Evolutionary conservation across 306 rosid genomes (phyloP), one percentile per base, ranked within the genome.

Genomic region (Cucurbita pepo): DNA sequence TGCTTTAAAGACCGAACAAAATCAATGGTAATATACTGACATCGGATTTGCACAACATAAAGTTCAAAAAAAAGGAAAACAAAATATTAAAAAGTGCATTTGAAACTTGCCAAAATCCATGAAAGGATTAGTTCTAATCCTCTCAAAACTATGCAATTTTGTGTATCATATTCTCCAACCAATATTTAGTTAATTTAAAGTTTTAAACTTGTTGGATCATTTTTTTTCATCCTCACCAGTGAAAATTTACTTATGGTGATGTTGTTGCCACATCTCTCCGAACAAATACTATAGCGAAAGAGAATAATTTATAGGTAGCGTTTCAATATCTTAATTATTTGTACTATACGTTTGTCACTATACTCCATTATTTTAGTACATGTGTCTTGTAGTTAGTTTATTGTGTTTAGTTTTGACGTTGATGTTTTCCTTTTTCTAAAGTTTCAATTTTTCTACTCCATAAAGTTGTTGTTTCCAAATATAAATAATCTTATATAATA

Each of bases 351-450:
- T 69, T 19, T 69, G 73, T 30, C 25, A 30, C 13, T 8, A 2
- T 25, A 30, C 13, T 8, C 0, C 22, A 69, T 44, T 48, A 15
- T 48, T 48, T 48, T 22, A 15, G 13, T 48, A 21, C 73, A 69
- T 69, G 56, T 69, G 73, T 69, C 58, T 69, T 48, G 73, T 48
- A 69, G 43, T 66, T 66, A 66, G 19, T 69, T 25, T 69, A 13
- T 48, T 69, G 58, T 69, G 25, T 69, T 69, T 69, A 8, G 15
- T 13, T 48, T 69, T 69, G 73, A 69, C 5, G 8, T 14, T 0
- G 73, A 69, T 14, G 38, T 69, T 48, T 41, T 65, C 14, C 41
- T 67, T 44, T 67, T 67, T 48, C 2, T 30, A 12, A 45, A 63
- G 70, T 40, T 41, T 48, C 56, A 69, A n/a, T 21, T 69, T 69